These are phyloP conservation scores for Rhizophagus clarus DNA, from an alignment of 192 early-diverging fungal species.

Conservation along the genomic window DNA sequence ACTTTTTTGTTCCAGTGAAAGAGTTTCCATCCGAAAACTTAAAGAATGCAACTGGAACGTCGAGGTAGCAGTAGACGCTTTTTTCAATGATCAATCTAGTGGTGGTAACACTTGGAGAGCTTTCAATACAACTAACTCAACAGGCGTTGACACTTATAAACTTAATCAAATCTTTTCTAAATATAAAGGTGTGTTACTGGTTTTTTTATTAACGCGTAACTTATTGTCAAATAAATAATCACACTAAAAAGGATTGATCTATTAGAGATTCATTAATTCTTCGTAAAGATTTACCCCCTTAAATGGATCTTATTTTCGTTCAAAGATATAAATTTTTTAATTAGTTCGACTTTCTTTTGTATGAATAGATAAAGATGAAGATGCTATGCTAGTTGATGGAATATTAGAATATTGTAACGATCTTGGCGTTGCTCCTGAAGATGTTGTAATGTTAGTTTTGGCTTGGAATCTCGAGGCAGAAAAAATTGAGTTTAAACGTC, in stretches of 20 bases:
- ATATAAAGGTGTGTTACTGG: slow-evolving; percentile 65
- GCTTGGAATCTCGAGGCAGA: slow-evolving; percentile 69
- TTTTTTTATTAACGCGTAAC: not conserved
- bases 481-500: slow-evolving; percentile 69
- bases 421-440: slow-evolving; percentile 71
- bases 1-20: slow-evolving; percentile 47
- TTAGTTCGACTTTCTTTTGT: slow-evolving; percentile 3
- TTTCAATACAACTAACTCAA: slow-evolving; percentile 4
- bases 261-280: not conserved
- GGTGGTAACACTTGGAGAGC: slow-evolving; percentile 21
- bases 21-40: slow-evolving; percentile 53
- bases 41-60: slow-evolving; percentile 68
- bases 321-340: not conserved
- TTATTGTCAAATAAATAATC: not conserved
- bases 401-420: slow-evolving; percentile 68
- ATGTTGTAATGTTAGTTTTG: slow-evolving; percentile 71
- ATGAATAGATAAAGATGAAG: slow-evolving; percentile 56
- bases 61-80: slow-evolving; percentile 64
- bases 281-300: not conserved
- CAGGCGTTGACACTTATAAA: slow-evolving; percentile 41
- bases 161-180: slow-evolving; percentile 67
- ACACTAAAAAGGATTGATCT: not conserved
- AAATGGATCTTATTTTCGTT: not conserved
- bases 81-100: slow-evolving; percentile 46
- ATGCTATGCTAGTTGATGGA: slow-evolving; percentile 73